phyloP scores from a whole-genome alignment of 495 filamentous ascomycete genomes.

The Melanomma pulvis-pyrius region DNA sequence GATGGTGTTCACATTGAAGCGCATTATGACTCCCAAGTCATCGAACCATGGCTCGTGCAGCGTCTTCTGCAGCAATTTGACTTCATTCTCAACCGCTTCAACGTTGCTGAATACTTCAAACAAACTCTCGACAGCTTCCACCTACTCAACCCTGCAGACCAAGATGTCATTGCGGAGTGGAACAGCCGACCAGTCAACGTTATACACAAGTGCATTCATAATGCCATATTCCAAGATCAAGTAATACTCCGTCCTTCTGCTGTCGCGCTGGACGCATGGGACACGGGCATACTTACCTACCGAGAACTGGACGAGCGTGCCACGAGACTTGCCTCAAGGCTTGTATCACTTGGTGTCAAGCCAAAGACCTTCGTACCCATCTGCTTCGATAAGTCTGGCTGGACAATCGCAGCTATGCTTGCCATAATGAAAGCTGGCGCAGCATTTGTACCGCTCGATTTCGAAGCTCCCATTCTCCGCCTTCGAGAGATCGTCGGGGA shows the following conservation, averaged over 20 bases:
- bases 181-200: constrained; percentile 31
- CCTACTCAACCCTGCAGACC: constrained; percentile 22
- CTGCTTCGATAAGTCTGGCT: constrained; percentile 37
- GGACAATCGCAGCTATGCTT: constrained; percentile 26
- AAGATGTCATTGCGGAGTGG: constrained; percentile 20
- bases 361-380: constrained; percentile 41
- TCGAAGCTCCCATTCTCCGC: constrained; percentile 24
- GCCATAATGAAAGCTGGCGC: constrained; percentile 38
- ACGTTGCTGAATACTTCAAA: not conserved
- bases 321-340: constrained; percentile 41
- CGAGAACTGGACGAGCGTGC: constrained; percentile 44
- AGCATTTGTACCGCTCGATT: constrained; percentile 36
- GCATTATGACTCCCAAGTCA: constrained; percentile 31
- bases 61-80: constrained; percentile 31
- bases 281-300: constrained; percentile 41
- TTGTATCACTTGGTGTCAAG: constrained; percentile 42
- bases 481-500: constrained; percentile 31
- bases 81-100: constrained; percentile 22
- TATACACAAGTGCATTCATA: constrained; percentile 56
- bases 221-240: constrained; percentile 50
- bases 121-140: not conserved
- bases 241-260: constrained; percentile 28
- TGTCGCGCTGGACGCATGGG: constrained; percentile 39
- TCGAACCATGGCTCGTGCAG: constrained; percentile 28
- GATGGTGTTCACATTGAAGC: constrained; percentile 26